Conservation (phyloP, 2,329 filamentous ascomycete species). For the Chaetomium strumarium region DNA sequence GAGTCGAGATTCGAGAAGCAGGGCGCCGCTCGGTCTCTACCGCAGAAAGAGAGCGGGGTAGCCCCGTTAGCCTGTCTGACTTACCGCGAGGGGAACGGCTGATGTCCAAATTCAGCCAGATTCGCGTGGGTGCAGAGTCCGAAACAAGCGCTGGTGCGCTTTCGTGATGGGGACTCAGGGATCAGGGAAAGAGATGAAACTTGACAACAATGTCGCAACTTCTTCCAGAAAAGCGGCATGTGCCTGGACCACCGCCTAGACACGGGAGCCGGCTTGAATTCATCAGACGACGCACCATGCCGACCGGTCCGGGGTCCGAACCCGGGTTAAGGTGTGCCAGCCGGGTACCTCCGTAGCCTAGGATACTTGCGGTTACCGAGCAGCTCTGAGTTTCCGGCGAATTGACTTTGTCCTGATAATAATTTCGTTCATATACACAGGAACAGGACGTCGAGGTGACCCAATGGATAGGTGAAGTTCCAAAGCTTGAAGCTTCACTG, state of each 20-base stretch:
- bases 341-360: neutral
- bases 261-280: conserved; percentile 4
- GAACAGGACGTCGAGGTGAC: too few relatives aligned
- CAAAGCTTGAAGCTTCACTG: too few relatives aligned
- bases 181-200: conserved; percentile 24
- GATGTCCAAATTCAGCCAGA: conserved; percentile 16
- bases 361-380: too few relatives aligned
- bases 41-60: conserved; percentile 1
- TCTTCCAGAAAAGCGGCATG: conserved; percentile 26
- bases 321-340: neutral
- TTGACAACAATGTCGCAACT: conserved; percentile 22
- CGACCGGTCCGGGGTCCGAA: neutral
- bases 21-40: conserved; percentile 5
- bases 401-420: neutral
- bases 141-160: conserved; percentile 22
- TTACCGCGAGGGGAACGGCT: conserved; percentile 15
- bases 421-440: too few relatives aligned
- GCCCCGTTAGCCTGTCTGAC: neutral
- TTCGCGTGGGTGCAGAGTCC: conserved; percentile 13
- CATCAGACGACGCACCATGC: conserved; percentile 5
- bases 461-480: too few relatives aligned
- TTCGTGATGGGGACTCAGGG: conserved; percentile 13
- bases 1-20: neutral
- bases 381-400: too few relatives aligned
- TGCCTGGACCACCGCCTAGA: neutral